These are phyloP conservation scores for Mucor indicus DNA, from an alignment of 371 early-diverging fungal genomes.

Conservation along the genomic window DNA sequence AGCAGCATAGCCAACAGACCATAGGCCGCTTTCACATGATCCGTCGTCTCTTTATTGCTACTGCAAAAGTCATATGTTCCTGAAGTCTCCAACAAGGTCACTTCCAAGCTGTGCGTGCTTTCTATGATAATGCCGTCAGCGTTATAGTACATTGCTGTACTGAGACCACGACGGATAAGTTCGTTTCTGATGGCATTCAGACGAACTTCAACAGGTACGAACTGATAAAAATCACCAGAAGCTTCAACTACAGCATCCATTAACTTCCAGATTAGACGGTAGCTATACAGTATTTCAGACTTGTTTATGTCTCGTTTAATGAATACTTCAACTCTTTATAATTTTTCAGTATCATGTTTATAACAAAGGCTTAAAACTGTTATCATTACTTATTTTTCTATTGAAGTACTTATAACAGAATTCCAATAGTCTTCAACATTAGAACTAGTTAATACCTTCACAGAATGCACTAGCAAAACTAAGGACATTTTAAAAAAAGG, in stretches of 20 bases:
- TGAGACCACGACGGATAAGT: background rate
- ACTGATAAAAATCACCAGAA: background rate
- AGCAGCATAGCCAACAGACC: background rate
- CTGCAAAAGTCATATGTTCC: background rate
- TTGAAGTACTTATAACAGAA: too few relatives aligned
- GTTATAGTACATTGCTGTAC: background rate
- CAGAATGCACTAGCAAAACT: too few relatives aligned
- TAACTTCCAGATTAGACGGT: conserved; percentile 2
- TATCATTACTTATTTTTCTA: too few relatives aligned
- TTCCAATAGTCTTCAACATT: too few relatives aligned
- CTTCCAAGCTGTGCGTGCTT: too few relatives aligned
- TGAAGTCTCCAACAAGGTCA: too few relatives aligned
- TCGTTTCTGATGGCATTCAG: conserved; percentile 6
- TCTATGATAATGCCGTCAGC: background rate
- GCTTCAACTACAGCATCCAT: background rate
- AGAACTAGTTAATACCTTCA: too few relatives aligned
- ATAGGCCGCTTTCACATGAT: conserved; percentile 1
- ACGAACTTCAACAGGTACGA: conserved; percentile 3
- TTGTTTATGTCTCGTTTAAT: too few relatives aligned
- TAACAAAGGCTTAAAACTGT: too few relatives aligned
- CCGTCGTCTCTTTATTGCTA: background rate
- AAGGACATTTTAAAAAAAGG: too few relatives aligned
- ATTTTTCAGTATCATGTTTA: too few relatives aligned
- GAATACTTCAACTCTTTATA: too few relatives aligned
- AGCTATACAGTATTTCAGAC: background rate